A percentile compares a stretch with the other conserved stretches of the same genome.
These are phyloP conservation scores for Leptographium flavum DNA, from an alignment of 2,329 filamentous ascomycete species.

Conservation along the genomic window DNA sequence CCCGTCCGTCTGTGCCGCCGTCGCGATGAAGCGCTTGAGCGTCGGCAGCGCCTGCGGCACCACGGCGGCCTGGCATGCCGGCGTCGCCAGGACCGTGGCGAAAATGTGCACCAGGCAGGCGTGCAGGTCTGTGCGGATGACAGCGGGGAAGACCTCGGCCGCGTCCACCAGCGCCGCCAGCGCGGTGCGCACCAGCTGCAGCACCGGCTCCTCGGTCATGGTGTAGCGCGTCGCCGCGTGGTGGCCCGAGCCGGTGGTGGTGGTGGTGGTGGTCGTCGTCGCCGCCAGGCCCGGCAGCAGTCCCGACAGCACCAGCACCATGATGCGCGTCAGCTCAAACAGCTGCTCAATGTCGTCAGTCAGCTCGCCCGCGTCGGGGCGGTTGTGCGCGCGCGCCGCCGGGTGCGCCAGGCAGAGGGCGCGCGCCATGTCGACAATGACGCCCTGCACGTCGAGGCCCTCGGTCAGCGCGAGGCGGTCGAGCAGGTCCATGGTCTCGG, in stretches of 20 bases:
- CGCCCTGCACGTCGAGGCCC: conserved; percentile 71
- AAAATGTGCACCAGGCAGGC: conserved; percentile 97
- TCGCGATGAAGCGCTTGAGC: conserved; percentile 77
- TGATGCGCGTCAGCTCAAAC: conserved; percentile 91
- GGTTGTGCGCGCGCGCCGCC: conserved; percentile 59
- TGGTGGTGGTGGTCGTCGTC: background rate
- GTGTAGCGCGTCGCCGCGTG: conserved; percentile 42
- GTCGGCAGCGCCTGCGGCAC: conserved; percentile 83
- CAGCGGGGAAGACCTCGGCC: conserved; percentile 85
- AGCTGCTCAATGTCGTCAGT: conserved; percentile 97
- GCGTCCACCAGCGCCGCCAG: conserved; percentile 86
- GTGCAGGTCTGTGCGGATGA: conserved; percentile 92
- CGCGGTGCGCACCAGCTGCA: conserved; percentile 63
- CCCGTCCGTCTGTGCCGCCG: conserved; percentile 37
- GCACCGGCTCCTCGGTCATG: conserved; percentile 75
- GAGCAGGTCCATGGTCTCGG: conserved; percentile 90
- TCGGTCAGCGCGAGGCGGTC: conserved; percentile 89
- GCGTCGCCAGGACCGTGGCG: conserved; percentile 77
- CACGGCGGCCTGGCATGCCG: conserved; percentile 73
- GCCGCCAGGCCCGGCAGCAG: conserved; percentile 54
- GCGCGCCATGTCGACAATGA: conserved; percentile 87
- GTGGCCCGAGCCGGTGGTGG: background rate
- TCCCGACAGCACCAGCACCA: conserved; percentile 81
- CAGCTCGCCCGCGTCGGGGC: conserved; percentile 59
- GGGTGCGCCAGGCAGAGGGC: conserved; percentile 85